A percentile compares a stretch with the other conserved stretches of the same genome.
Evolutionary conservation across 1,284 basidiomycete species (phyloP).

Genomic region (Ceratobasidium theobromae): DNA sequence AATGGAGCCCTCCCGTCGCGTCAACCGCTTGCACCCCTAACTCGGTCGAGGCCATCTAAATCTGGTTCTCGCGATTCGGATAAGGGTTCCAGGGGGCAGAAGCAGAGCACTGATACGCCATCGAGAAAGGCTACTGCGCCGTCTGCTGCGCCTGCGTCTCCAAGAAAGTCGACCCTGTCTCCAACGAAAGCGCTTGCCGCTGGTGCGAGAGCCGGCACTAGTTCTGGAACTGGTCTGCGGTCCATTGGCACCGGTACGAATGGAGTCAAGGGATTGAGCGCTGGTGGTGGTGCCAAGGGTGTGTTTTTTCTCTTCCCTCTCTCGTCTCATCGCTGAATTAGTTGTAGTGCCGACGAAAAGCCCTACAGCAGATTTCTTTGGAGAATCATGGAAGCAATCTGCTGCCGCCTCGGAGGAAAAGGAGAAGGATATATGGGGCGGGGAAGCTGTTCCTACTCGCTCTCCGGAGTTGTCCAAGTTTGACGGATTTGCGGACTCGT

Average conservation of each 20-base stretch:
- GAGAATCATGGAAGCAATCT: conserved; percentile 15
- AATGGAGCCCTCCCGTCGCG: not conserved
- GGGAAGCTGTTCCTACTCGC: not conserved
- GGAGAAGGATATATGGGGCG: conserved; percentile 28
- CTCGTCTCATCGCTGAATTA: not conserved
- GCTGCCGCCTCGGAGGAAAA: not conserved
- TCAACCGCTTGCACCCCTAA: conserved; percentile 23
- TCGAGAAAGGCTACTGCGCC: not conserved
- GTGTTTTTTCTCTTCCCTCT: not conserved
- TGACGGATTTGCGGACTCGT: conserved; percentile 36
- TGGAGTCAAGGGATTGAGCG: conserved; percentile 12
- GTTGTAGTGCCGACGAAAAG: conserved; percentile 6
- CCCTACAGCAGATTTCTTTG: conserved; percentile 27
- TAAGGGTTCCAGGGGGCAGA: not conserved
- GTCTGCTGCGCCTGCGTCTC: not conserved
- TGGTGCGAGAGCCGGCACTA: not conserved
- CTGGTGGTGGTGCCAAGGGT: not conserved
- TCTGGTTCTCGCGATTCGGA: conserved; percentile 23
- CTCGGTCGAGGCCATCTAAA: conserved; percentile 16
- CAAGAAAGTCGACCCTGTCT: not conserved
- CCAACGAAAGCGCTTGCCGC: too few species aligned
- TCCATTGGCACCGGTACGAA: not conserved
- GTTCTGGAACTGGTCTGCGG: not conserved
- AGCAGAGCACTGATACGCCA: too few species aligned
- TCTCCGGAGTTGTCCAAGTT: not conserved